Evolutionary conservation across 1,139 yeast species (phyloP).

Genomic region (Insectozyma bohioensis): DNA sequence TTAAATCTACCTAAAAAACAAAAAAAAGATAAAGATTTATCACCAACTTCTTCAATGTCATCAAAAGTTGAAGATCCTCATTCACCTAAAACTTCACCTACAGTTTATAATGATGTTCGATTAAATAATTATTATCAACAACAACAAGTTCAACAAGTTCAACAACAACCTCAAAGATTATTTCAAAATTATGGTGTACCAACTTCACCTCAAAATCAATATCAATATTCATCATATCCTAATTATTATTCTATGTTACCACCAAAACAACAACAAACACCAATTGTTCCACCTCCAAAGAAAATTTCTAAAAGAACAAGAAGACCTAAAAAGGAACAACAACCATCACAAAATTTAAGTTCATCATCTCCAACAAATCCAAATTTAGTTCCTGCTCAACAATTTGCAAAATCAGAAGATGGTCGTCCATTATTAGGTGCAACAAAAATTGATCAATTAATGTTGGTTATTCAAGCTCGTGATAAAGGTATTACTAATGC

Average conservation of each 20-base stretch:
- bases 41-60: slow-evolving; percentile 40
- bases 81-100: slow-evolving; percentile 45
- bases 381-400: slow-evolving; percentile 45
- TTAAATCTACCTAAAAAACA: slow-evolving; percentile 6
- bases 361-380: slow-evolving; percentile 12
- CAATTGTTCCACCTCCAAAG: slow-evolving; percentile 6
- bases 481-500: slow-evolving; percentile 67
- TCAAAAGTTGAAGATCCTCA: slow-evolving; percentile 41
- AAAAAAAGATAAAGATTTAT: slow-evolving; percentile 19
- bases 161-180: slow-evolving; percentile 2
- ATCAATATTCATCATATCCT: slow-evolving; percentile 1
- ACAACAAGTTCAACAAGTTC: slow-evolving; percentile 3
- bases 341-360: slow-evolving; percentile 2
- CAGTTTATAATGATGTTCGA: slow-evolving; percentile 18
- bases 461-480: slow-evolving; percentile 87
- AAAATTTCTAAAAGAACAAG: slow-evolving; percentile 4
- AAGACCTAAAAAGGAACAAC: slow-evolving; percentile 2
- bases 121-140: slow-evolving; percentile 8
- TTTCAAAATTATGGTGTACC: slow-evolving; percentile 2
- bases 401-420: slow-evolving; percentile 49
- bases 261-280: slow-evolving; percentile 3
- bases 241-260: background rate
- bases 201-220: slow-evolving; percentile 2
- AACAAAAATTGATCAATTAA: slow-evolving; percentile 83
- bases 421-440: slow-evolving; percentile 77